Conservation (phyloP, 805 yeast genomes). For the Starmera dryadoides region DNA sequence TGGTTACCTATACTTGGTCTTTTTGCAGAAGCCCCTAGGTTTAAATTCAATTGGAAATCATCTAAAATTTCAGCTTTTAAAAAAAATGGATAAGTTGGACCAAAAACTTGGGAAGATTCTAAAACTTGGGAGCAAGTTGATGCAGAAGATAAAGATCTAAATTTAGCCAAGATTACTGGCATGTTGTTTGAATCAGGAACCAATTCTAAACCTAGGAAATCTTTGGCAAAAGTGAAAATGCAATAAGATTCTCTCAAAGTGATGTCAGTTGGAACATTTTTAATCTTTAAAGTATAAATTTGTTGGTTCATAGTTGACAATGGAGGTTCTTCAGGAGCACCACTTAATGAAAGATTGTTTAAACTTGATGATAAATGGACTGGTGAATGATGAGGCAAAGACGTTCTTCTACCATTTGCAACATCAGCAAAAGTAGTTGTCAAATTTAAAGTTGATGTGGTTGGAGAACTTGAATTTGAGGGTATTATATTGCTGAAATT, state of each 20-base stretch:
- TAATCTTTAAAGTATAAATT: slow-evolving; percentile 31
- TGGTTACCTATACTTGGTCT: slow-evolving; percentile 51
- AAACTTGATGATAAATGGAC: slow-evolving; percentile 12
- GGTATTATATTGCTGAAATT: slow-evolving; percentile 5
- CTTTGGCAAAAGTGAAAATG: slow-evolving; percentile 63
- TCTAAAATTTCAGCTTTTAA: slow-evolving; percentile 35
- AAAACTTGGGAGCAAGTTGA: slow-evolving; percentile 32
- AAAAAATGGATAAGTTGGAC: slow-evolving; percentile 36
- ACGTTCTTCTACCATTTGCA: slow-evolving; percentile 10
- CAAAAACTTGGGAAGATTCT: slow-evolving; percentile 39
- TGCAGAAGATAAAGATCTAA: slow-evolving; percentile 37
- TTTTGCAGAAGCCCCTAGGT: slow-evolving; percentile 26
- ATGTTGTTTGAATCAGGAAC: slow-evolving; percentile 25
- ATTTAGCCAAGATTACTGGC: slow-evolving; percentile 36
- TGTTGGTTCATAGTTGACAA: slow-evolving; percentile 1
- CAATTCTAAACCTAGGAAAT: slow-evolving; percentile 46
- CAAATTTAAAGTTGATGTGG: slow-evolving; percentile 10
- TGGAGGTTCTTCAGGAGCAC: neutral
- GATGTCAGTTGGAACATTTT: slow-evolving; percentile 58
- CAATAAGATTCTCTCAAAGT: slow-evolving; percentile 59
- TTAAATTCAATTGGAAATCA: slow-evolving; percentile 10
- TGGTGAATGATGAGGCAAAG: slow-evolving; percentile 16
- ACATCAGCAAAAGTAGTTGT: slow-evolving; percentile 2
- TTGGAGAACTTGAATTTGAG: slow-evolving; percentile 15
- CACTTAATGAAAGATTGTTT: slow-evolving; percentile 11